Evolutionary conservation across 768 basidiomycete genomes (phyloP).

Genomic region (Pisolithus tinctorius): DNA sequence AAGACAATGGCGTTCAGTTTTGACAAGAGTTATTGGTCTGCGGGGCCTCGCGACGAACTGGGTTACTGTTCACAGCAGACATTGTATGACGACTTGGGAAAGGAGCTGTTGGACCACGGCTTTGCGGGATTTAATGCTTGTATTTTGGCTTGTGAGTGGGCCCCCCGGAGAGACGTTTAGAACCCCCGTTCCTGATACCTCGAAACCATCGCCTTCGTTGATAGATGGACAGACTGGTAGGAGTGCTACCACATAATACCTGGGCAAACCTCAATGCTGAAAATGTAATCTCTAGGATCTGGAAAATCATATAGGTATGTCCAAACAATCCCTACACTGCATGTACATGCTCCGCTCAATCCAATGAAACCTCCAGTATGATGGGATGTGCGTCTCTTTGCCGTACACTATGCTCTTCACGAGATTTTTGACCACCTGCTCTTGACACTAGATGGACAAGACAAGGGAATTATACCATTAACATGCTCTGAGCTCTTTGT

Average conservation of each 20-base stretch:
- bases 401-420: conserved; percentile 2
- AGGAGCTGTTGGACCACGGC: conserved; percentile 90
- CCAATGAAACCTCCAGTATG: conserved; percentile 50
- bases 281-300: conserved; percentile 47
- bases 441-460: conserved; percentile 65
- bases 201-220: not conserved
- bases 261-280: conserved; percentile 3
- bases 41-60: conserved; percentile 82
- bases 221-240: conserved; percentile 81
- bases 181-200: not conserved
- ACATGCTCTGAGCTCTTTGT: conserved; percentile 91
- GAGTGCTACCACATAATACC: conserved; percentile 17
- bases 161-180: not conserved
- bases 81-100: conserved; percentile 88
- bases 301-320: conserved; percentile 87
- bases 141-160: conserved; percentile 91
- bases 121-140: conserved; percentile 97
- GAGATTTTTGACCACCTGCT: conserved; percentile 1
- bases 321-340: not conserved
- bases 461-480: conserved; percentile 97
- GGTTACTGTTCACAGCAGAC: conserved; percentile 93
- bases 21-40: conserved; percentile 98
- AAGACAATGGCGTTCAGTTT: conserved; percentile 90
- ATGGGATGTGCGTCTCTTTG: conserved; percentile 74
- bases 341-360: not conserved